Conservation (phyloP, 2,329 filamentous ascomycete genomes). For the Beauveria bassiana region DNA sequence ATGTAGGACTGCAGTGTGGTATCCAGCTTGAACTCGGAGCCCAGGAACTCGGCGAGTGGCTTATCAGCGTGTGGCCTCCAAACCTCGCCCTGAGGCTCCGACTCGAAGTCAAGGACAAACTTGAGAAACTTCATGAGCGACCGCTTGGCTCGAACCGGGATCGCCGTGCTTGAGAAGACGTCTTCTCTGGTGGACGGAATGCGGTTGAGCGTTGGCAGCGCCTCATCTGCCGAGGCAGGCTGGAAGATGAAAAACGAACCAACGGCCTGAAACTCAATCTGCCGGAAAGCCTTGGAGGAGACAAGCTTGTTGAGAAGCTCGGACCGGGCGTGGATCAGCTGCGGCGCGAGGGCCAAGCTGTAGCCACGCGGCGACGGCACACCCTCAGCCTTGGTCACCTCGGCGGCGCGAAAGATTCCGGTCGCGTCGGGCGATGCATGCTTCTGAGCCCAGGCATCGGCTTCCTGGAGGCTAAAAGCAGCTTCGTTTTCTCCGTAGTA, state of each 20-base stretch:
- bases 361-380: constrained; percentile 66
- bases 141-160: constrained; percentile 76
- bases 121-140: constrained; percentile 89
- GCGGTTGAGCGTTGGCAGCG: constrained; percentile 45
- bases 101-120: constrained; percentile 68
- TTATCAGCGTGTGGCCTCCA: constrained; percentile 52
- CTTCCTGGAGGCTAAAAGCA: constrained; percentile 76
- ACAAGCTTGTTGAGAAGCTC: constrained; percentile 71
- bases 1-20: constrained; percentile 55
- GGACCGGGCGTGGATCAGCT: constrained; percentile 79
- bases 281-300: constrained; percentile 79
- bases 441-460: constrained; percentile 60
- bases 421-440: constrained; percentile 21
- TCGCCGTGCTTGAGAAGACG: constrained; percentile 70
- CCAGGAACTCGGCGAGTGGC: constrained; percentile 52
- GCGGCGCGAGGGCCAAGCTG: constrained; percentile 74
- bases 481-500: constrained; percentile 87
- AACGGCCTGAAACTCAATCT: constrained; percentile 89
- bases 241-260: constrained; percentile 83
- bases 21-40: constrained; percentile 59
- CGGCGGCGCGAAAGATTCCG: constrained; percentile 21
- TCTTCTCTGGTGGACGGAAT: constrained; percentile 89
- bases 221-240: constrained; percentile 16
- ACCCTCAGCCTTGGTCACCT: constrained; percentile 32
- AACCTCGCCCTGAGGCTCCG: constrained; percentile 40